These are phyloP conservation scores for Microbotryum silenes-acaulis DNA, from an alignment of 1,284 basidiomycete genomes.

Conservation along the genomic window DNA sequence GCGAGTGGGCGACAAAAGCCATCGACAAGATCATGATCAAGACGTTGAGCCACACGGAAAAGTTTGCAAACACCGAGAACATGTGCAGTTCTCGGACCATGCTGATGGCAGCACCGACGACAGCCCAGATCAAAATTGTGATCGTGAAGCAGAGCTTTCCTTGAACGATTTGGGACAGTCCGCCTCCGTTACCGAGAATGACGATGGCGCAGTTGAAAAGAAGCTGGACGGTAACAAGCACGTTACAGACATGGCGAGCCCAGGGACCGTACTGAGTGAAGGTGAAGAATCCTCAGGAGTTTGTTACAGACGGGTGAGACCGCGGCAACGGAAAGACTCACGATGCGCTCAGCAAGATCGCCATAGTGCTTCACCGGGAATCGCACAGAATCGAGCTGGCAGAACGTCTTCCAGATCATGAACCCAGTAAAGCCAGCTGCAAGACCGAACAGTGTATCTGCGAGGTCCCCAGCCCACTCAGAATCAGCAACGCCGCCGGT, in stretches of 20 bases:
- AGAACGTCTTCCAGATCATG: conserved; percentile 53
- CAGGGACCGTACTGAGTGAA: conserved; percentile 44
- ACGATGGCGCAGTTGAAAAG: conserved; percentile 49
- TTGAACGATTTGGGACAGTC: conserved; percentile 48
- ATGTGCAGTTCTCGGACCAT: conserved; percentile 15
- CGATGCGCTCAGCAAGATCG: conserved; percentile 52
- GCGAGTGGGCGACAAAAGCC: conserved; percentile 48
- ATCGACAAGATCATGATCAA: conserved; percentile 53
- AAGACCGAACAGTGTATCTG: conserved; percentile 23
- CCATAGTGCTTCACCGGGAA: conserved; percentile 54
- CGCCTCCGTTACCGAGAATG: conserved; percentile 43
- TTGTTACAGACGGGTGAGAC: too few relatives aligned
- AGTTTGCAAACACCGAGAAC: conserved; percentile 35
- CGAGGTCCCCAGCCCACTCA: too few relatives aligned
- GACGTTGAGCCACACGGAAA: conserved; percentile 42
- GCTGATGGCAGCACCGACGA: conserved; percentile 48
- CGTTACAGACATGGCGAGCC: conserved; percentile 43
- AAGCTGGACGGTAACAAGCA: conserved; percentile 53
- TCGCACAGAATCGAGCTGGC: conserved; percentile 52
- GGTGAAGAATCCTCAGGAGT: too few relatives aligned
- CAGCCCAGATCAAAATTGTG: conserved; percentile 51
- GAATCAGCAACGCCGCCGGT: too few relatives aligned
- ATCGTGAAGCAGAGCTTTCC: conserved; percentile 53
- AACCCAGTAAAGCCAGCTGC: conserved; percentile 51
- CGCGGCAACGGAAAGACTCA: too few relatives aligned